Evolutionary conservation across 768 basidiomycete species (phyloP).

Genomic region (Trametes coccinea): DNA sequence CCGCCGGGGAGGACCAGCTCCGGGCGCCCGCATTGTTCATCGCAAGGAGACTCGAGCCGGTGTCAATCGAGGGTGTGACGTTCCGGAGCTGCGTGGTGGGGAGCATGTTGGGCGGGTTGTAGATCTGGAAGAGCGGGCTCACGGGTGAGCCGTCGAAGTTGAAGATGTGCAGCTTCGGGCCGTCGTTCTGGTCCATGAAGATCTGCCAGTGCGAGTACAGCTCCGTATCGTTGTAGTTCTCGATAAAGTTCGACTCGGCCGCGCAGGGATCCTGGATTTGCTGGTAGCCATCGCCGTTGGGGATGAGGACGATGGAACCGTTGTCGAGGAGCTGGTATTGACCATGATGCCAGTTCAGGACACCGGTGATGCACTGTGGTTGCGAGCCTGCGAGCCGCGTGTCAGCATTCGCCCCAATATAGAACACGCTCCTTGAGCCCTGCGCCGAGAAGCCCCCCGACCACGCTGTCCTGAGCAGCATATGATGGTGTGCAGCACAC

Average conservation of each 20-base stretch:
- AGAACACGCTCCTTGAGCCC: not conserved
- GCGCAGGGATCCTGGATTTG: constrained; percentile 95
- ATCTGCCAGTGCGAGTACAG: constrained; percentile 68
- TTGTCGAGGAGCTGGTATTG: constrained; percentile 65
- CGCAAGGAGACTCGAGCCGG: constrained; percentile 1
- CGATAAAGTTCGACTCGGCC: constrained; percentile 83
- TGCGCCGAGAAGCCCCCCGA: not conserved
- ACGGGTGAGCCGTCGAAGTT: constrained; percentile 76
- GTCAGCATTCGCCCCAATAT: not conserved
- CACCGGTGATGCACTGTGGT: constrained; percentile 88
- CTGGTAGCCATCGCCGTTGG: constrained; percentile 87
- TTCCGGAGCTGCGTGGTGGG: constrained; percentile 72
- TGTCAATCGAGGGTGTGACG: constrained; percentile 35
- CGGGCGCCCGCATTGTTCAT: constrained; percentile 11
- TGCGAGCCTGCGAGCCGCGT: constrained; percentile 54
- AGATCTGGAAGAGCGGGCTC: constrained; percentile 66
- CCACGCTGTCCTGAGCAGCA: no score
- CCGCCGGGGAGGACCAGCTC: constrained; percentile 14
- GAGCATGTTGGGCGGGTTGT: constrained; percentile 82
- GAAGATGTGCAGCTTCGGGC: constrained; percentile 76
- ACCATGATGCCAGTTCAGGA: constrained; percentile 91
- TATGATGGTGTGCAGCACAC: no score
- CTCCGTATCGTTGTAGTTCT: constrained; percentile 78
- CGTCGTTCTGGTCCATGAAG: constrained; percentile 59
- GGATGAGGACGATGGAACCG: constrained; percentile 74